Percentiles rank a stretch among this genome's conserved stretches.
phyloP scores from a whole-genome alignment of 202 grass and related monocot species.

The Dendrocalamus latiflorus region DNA sequence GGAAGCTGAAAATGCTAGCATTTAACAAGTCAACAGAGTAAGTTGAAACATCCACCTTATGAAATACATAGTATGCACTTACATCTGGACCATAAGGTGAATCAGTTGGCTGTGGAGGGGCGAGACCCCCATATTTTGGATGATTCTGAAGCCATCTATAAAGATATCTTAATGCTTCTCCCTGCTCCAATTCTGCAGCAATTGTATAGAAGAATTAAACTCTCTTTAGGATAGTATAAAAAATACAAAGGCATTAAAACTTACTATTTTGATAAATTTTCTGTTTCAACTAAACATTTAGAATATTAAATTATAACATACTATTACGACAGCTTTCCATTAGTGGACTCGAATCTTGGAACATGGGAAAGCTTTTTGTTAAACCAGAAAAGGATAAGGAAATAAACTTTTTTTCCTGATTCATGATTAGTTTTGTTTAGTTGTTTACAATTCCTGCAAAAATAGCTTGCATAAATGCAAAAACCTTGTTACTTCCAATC shows the following conservation, averaged over 20 bases:
- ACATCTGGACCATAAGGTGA: constrained; percentile 86
- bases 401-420: background rate
- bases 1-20: constrained; percentile 15
- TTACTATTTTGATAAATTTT: background rate
- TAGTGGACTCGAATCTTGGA: constrained; percentile 20
- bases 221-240: constrained; percentile 3
- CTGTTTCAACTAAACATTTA: constrained; percentile 8
- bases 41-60: background rate
- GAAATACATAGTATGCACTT: constrained; percentile 38
- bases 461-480: background rate
- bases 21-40: constrained; percentile 14
- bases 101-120: constrained; percentile 54
- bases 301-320: constrained; percentile 1
- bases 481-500: constrained; percentile 18
- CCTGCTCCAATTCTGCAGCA: constrained; percentile 89
- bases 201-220: constrained; percentile 29
- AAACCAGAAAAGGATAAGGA: constrained; percentile 1
- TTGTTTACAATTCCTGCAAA: background rate
- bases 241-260: background rate
- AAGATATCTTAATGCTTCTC: constrained; percentile 88
- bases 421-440: background rate
- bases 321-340: background rate
- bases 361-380: background rate
- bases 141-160: constrained; percentile 95
- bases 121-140: constrained; percentile 83